Evolutionary conservation across 176 grass and related monocot genomes (phyloP), one percentile per base, ranked within the genome.

Genomic region (Oryza australiensis): DNA sequence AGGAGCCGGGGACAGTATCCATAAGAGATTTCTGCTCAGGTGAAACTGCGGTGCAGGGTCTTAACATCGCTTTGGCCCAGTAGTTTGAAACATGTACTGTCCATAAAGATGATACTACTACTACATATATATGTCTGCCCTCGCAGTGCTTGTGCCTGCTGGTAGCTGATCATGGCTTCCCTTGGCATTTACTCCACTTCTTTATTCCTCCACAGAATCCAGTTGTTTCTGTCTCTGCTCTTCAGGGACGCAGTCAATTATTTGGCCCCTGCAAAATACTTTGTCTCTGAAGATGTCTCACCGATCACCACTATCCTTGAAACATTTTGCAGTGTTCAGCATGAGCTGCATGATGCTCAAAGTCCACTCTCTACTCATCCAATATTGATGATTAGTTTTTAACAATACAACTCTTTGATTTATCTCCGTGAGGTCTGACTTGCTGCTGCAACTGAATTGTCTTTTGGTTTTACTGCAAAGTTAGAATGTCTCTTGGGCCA

Each of bases 91-190:
- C 71, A 33, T 64, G 71, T 80, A 83, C 75, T 64, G 75, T 15
- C 75, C 62, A 64, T 83, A 70, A 86, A 86, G 84, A 86, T 64
- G 80, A 38, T 67, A 55, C 51, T 55, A 12, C 51, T 55, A 12
- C 37, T 33, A 27, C 60, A 74, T 74, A 67, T 79, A 79, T 75
- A 75, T 62, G 68, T 51, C 74, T 79, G 84, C 40, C 74, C 23
- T 79, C 49, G 80, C 78, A 83, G 62, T 65, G 73, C 34, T 81
- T 8, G 62, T 51, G 79, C 63, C 48, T 85, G 72, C 82, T 71
- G 77, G 66, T 75, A 38, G 72, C 87, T 82, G 78, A 81, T 82
- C 78, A 68, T 82, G 73, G 59, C 59, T 18, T 73, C 62, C 23
- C 62, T 77, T 86, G 84, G 6, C 51, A 73, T 87, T 86, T 86